These are phyloP conservation scores for Neurospora discreta DNA, from an alignment of 495 filamentous ascomycete genomes.

Conservation along the genomic window DNA sequence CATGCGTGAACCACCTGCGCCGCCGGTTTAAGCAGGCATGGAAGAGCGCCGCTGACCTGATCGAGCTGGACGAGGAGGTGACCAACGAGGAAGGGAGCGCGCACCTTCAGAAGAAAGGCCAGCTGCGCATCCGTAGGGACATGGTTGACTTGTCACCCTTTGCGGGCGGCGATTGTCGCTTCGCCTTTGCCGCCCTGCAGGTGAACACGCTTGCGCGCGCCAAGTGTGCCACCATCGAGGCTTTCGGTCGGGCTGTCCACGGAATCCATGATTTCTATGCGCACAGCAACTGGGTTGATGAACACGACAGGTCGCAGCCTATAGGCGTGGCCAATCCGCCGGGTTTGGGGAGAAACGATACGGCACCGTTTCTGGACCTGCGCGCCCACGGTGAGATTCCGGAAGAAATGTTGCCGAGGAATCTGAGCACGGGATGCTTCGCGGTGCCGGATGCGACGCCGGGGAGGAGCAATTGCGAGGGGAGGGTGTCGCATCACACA, in stretches of 20 bases:
- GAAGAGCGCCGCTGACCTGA: background rate
- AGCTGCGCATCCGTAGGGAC: constrained; percentile 4
- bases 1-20: constrained; percentile 17
- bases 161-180: constrained; percentile 14
- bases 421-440: constrained; percentile 20
- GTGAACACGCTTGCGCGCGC: constrained; percentile 8
- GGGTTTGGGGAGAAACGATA: constrained; percentile 12
- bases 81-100: background rate
- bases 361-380: constrained; percentile 15
- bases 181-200: constrained; percentile 13
- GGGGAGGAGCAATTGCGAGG: constrained; percentile 10
- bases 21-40: constrained; percentile 17
- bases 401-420: constrained; percentile 9
- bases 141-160: constrained; percentile 10
- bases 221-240: constrained; percentile 17
- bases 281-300: constrained; percentile 22
- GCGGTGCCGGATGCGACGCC: constrained; percentile 9
- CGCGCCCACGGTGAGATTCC: constrained; percentile 9
- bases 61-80: background rate
- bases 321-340: constrained; percentile 15
- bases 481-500: constrained; percentile 13
- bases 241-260: constrained; percentile 13
- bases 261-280: constrained; percentile 19
- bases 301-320: constrained; percentile 6
- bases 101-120: background rate